Evolutionary conservation across 257 asterid species (phyloP), one percentile per base, ranked within the genome.

Genomic region (Solanum chilense): DNA sequence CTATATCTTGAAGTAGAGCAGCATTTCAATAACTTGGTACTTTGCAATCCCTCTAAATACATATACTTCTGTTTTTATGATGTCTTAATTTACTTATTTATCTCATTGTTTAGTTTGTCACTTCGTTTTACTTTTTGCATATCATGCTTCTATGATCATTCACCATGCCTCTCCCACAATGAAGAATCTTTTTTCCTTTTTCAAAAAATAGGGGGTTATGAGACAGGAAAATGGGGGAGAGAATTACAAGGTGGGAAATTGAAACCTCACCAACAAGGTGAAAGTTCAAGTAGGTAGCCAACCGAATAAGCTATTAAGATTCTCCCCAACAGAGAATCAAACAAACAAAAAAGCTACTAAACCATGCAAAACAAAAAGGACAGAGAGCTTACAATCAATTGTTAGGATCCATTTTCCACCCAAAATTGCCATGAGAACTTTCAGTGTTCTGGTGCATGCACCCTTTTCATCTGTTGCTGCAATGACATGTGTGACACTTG

Each of bases 401-500:
- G 94, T 90, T 33, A 97, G 92, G 88, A 95, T 87, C 99, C 99
- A 97, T 91, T 88, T 94, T 78, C 99, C 99, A 64, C 93, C 87
- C 90, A 97, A 89, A 87, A 97, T 93, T 33, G 95, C 98, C 99
- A 97, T 94, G 87, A 97, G 98, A 91, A 97, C 93, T 89, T 97
- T 97, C 60, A 93, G 87, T 69, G 99, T 95, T 91, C 98, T 92
- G 81, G 95, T 92, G 90, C 95, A 95, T 84, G 98, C 97, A 85
- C 99, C 99, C 80, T 91, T 90, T 75, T 92, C 91, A 90, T 97
- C 95, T 8, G 97, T 94, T 81, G 98, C 93, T 60, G 99, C 96
- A 83, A 97, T 92, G 85, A 97, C 97, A 89, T 97, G 99, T 14
- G 98, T 92, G 44, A 95, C 94, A 83, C 88, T 92, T 87, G 98